Percentiles rank a stretch among this genome's conserved stretches.
These are phyloP conservation scores for Adansonia gregorii DNA, from an alignment of 441 rosid genomes.

Conservation along the genomic window DNA sequence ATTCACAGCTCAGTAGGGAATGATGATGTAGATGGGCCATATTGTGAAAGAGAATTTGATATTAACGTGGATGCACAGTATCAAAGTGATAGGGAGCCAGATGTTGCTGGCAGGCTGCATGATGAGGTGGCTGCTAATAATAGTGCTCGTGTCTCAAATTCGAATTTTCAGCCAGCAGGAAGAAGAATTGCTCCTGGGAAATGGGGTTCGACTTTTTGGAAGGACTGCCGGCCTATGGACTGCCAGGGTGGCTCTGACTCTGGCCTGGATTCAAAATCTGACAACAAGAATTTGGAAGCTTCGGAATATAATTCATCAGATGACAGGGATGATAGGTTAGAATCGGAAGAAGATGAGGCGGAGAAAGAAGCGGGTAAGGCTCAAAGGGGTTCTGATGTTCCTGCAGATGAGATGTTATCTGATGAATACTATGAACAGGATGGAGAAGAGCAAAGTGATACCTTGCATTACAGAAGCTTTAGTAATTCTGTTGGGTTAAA, in stretches of 20 bases:
- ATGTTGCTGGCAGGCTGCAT: slow-evolving; percentile 52
- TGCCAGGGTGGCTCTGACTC: slow-evolving; percentile 66
- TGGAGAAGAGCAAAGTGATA: slow-evolving; percentile 91
- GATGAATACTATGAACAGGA: slow-evolving; percentile 99
- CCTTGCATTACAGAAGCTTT: slow-evolving; percentile 60
- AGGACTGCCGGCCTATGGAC: slow-evolving; percentile 90
- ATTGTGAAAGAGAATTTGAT: slow-evolving; percentile 72
- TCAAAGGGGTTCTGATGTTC: slow-evolving; percentile 77
- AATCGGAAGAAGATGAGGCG: slow-evolving; percentile 72
- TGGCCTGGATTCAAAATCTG: slow-evolving; percentile 71
- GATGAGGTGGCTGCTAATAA: slow-evolving; percentile 42
- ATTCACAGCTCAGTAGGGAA: slow-evolving; percentile 49
- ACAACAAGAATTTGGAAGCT: slow-evolving; percentile 50
- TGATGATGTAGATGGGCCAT: slow-evolving; percentile 51
- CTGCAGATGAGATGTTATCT: slow-evolving; percentile 97
- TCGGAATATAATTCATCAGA: slow-evolving; percentile 64
- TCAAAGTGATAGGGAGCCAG: slow-evolving; percentile 72
- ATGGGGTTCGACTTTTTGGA: slow-evolving; percentile 99
- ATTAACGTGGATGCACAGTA: slow-evolving; percentile 71
- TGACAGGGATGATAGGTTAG: slow-evolving; percentile 54
- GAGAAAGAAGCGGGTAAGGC: slow-evolving; percentile 52
- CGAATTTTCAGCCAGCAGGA: slow-evolving; percentile 59
- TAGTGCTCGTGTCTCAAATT: slow-evolving; percentile 45
- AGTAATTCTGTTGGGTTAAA: slow-evolving; percentile 54
- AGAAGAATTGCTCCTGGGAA: slow-evolving; percentile 75